Evolutionary conservation across 495 filamentous ascomycete species (phyloP), one percentile per base, ranked within the genome.

Genomic region (Podospora comata): DNA sequence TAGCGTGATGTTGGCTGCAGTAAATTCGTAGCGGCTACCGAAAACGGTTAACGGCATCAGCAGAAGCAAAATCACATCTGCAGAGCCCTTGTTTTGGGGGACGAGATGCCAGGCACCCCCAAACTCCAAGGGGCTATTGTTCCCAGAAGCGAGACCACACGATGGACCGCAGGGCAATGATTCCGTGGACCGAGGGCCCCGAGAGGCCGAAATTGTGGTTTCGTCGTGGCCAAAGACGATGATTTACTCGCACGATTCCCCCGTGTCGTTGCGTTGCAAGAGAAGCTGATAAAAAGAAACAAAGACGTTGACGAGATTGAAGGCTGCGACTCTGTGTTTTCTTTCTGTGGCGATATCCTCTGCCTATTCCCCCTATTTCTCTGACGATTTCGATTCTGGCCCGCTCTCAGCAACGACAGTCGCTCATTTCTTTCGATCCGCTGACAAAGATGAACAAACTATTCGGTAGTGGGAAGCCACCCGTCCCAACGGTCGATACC

Each of bases 401-500:
- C 9, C 6, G 39, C 13, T 48, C 9, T 48, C 39, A 48, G 39
- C 39, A 48, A 13, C 39, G 9, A 1, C 39, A 48, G 39, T 48
- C 15, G 30, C 34, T 39, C 11, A 11, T 39, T 48, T 48, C 9
- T 13, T 48, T 48, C 9, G 15, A 48, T 48, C 39, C 15, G 15
- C 39, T 48, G 39, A 48, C 60, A 55, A 55, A 61, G 18, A 72
- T 72, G 62, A 44, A 65, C 67, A 68, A 63, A 55, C 53, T 70
- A 39, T 70, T 73, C 34, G 64, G 66, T 5, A 65, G 68, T 7
- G 39, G 39, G 9, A 70, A 73, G 65, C 65, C 57, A 18, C 53
- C 59, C 20, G 48, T 70, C 23, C 48, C 53, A 54, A 32, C 18
- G 39, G 72, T 73, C 68, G 60, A 74, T 60, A 75, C 73, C n/a